Conservation (phyloP, 139 green algal genomes). For the Chlamydomonas sphaeroides region DNA sequence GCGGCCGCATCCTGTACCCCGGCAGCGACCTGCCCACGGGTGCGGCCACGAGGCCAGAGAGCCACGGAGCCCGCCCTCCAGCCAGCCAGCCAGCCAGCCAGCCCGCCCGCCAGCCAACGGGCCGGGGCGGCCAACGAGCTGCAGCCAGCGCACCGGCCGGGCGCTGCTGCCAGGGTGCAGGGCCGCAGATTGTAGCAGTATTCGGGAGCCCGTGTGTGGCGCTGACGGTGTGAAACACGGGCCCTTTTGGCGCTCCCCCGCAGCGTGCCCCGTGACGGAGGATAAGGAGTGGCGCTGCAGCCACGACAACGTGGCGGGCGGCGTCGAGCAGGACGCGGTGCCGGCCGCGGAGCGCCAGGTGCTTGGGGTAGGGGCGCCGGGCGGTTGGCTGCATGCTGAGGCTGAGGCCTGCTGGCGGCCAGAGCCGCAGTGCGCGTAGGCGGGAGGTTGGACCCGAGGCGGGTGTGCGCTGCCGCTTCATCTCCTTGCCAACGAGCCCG, state of each 20-base stretch:
- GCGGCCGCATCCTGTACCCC: conserved; percentile 79
- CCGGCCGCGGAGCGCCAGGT: conserved; percentile 59
- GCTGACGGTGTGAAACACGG: no score
- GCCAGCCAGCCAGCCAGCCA: no score
- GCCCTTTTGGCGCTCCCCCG: no score
- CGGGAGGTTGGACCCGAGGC: background rate
- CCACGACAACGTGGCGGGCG: conserved; percentile 58
- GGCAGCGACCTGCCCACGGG: conserved; percentile 49
- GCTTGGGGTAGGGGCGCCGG: background rate
- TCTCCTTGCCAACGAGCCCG: no score
- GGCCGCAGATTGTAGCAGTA: no score
- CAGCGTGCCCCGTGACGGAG: conserved; percentile 69
- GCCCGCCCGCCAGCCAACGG: no score
- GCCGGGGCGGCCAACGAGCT: no score
- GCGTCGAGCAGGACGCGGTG: conserved; percentile 57
- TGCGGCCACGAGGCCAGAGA: background rate
- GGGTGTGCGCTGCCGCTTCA: background rate
- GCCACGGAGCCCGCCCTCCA: no score
- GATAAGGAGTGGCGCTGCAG: conserved; percentile 68
- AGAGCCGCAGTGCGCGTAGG: background rate
- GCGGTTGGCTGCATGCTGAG: no score
- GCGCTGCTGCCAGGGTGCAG: no score
- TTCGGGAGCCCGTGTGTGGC: no score
- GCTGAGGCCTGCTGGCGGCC: background rate
- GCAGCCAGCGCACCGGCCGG: no score